Evolutionary conservation across 2,329 filamentous ascomycete genomes (phyloP), one percentile per base, ranked within the genome.

Genomic region (Talaromyces sp.): DNA sequence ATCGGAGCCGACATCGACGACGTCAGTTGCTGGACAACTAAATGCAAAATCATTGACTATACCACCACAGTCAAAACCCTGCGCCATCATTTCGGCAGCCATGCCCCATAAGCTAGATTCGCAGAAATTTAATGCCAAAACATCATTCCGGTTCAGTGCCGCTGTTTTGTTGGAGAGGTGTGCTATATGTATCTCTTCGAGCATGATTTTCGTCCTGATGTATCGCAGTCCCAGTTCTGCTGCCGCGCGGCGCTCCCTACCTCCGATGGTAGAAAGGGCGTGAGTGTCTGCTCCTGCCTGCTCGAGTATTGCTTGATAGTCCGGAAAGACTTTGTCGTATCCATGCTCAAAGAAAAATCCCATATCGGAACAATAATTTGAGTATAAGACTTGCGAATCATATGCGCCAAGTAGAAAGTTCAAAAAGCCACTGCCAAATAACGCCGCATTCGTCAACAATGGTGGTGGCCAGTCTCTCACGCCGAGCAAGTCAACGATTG

Each of bases 1-100:
- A 50, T 71, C 69, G 35, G 57, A 69, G 39, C 69, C 69, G 8
- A 71, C 67, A 50, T 71, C 69, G 37, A 71, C 64, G 33, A 71
- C 67, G 58, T 71, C 69, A n/a, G 68, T 70, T 22, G 68, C 67
- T 16, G 69, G 71, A 11, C 66, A 70, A 63, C 71, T 69, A 63
- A 71, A 71, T 31, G 70, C 70, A 52, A 66, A n/a, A 41, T n/a
- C 39, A 41, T 41, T 41, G 39, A n/a, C 39, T n/a, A 41, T n/a
- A 14, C 39, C 39, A 41, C 39, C 39, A 8, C 39, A 41, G 16
- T n/a, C 14, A 41, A 8, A 41, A n/a, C 39, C 39, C 8, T 41
- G 39, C 39, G 39, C 39, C n/a, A n/a, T 41, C 39, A 41, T 41
- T 3, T 41, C 39, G 3, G 39, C 39, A n/a, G 39, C 39, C 39